Evolutionary conservation across 768 basidiomycete genomes (phyloP).

Genomic region (Lactarius psammicola): DNA sequence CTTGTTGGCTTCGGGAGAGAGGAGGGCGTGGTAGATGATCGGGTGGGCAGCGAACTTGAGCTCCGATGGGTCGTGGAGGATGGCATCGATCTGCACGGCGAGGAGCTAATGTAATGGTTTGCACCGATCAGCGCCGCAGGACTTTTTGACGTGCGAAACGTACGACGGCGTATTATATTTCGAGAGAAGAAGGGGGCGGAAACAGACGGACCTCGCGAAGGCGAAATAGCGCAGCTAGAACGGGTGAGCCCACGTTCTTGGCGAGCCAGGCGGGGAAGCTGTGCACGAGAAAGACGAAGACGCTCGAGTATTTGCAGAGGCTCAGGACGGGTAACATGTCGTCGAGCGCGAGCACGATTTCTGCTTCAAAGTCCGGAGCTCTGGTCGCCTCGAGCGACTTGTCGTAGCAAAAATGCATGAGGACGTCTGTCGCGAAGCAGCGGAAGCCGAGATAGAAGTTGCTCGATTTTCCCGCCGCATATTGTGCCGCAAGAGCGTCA

Average conservation of each 20-base stretch:
- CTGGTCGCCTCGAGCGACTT: slow-evolving; percentile 35
- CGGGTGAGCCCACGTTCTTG: slow-evolving; percentile 12
- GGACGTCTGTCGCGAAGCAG: slow-evolving; percentile 41
- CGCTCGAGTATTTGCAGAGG: slow-evolving; percentile 14
- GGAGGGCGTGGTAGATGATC: slow-evolving; percentile 40
- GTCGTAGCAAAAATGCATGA: slow-evolving; percentile 43
- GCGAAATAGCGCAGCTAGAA: slow-evolving; percentile 8
- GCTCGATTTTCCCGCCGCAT: slow-evolving; percentile 36
- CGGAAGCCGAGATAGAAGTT: slow-evolving; percentile 44
- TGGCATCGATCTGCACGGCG: slow-evolving; percentile 28
- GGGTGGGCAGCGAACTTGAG: slow-evolving; percentile 37
- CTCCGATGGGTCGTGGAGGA: slow-evolving; percentile 31
- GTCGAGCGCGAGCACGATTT: slow-evolving; percentile 31
- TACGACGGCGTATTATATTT: slow-evolving; percentile 9
- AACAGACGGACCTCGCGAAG: slow-evolving; percentile 18
- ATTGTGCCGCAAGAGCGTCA: slow-evolving; percentile 2
- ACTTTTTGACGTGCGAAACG: neutral
- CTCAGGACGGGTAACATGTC: slow-evolving; percentile 8
- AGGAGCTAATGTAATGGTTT: slow-evolving; percentile 15
- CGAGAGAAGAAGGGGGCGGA: slow-evolving; percentile 6
- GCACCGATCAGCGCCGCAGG: slow-evolving; percentile 10
- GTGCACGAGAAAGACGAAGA: slow-evolving; percentile 3
- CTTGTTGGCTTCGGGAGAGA: slow-evolving; percentile 30
- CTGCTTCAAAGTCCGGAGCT: slow-evolving; percentile 38
- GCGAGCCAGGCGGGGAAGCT: slow-evolving; percentile 10